Base-by-base conservation (phyloP, 768 basidiomycete genomes). In the Panaeolus papilionaceus region DNA sequence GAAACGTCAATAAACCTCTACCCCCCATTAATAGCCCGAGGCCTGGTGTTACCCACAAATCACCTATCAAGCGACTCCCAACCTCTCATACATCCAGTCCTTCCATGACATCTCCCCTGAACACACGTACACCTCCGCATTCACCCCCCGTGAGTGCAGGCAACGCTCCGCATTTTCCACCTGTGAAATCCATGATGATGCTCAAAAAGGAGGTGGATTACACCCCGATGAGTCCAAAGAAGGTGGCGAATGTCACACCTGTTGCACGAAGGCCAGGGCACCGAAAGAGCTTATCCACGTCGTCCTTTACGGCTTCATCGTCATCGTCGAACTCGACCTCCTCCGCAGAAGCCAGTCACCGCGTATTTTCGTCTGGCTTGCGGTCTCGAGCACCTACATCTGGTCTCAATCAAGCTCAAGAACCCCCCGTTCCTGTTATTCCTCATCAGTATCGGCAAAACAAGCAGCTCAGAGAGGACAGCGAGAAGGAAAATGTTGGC, bases 131-230 rank as follows among this genome's bases (percentile, higher is more conserved):
- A 16, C 76, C 77, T 8, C 76, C 74, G 18, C 73, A 63, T 1
- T 77, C 74, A 40, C 77, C 77, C 2, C 76, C 74, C 16, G 69
- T 72, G 28, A 58, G n/a, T 28, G 37, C 67, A 66, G 38, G 61
- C 62, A 14, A 38, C 38, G 69, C 74, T 58, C 47, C 73, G 40
- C 77, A 71, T 64, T 67, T 71, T 49, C 75, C 75, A 12, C 83
- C 85, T 69, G 78, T 85, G 12, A 82, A 84, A 9, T 78, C 88
- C 18, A 82, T 92, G 71, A 80, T 88, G 77, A 86, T 92, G 88
- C 81, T 94, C 28, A 83, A 81, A 62, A 88, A 82, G 64, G 92
- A 94, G 12, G 83, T 93, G 4, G 92, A 94, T 64, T 94, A 86
- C 66, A 84, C 87, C 23, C 93, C 93, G 1, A 79, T 84, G 64